Conservation (phyloP, 345 rosid species). For the Aegle marmelos region DNA sequence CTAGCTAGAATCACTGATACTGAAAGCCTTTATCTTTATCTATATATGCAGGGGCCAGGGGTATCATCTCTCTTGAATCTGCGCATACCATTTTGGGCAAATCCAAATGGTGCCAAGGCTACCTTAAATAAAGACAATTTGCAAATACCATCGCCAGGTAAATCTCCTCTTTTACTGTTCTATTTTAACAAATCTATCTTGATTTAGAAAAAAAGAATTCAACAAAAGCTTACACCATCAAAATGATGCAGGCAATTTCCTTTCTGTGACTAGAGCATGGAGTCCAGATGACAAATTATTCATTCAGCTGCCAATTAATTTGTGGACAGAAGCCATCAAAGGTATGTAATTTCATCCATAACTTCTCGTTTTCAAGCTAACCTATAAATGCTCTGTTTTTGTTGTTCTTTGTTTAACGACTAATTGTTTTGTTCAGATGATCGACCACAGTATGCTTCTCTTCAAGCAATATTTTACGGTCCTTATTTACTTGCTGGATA, state of each 20-base stretch:
- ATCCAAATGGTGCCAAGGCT: slow-evolving; percentile 35
- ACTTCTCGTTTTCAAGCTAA: no score
- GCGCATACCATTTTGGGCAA: slow-evolving; percentile 44
- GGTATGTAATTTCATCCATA: slow-evolving; percentile 36
- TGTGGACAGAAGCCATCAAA: slow-evolving; percentile 69
- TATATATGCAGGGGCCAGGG: slow-evolving; percentile 21
- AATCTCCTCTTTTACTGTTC: neutral
- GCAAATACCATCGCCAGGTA: slow-evolving; percentile 37
- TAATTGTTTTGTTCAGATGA: slow-evolving; percentile 28
- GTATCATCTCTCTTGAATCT: slow-evolving; percentile 36
- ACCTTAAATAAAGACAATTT: slow-evolving; percentile 28
- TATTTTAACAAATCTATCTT: no score
- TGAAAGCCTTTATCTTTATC: no score
- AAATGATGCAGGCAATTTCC: slow-evolving; percentile 54
- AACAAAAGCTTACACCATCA: neutral
- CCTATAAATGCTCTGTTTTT: neutral
- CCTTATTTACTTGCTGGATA: slow-evolving; percentile 48
- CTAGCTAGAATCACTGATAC: no score
- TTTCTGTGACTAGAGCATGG: slow-evolving; percentile 55
- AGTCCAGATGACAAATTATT: slow-evolving; percentile 48
- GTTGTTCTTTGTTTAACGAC: neutral
- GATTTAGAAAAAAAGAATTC: no score
- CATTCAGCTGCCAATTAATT: slow-evolving; percentile 53
- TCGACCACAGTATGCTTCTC: slow-evolving; percentile 35
- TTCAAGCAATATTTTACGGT: slow-evolving; percentile 47